phyloP scores from a whole-genome alignment of 495 filamentous ascomycete species.

The Podospora anserina region DNA sequence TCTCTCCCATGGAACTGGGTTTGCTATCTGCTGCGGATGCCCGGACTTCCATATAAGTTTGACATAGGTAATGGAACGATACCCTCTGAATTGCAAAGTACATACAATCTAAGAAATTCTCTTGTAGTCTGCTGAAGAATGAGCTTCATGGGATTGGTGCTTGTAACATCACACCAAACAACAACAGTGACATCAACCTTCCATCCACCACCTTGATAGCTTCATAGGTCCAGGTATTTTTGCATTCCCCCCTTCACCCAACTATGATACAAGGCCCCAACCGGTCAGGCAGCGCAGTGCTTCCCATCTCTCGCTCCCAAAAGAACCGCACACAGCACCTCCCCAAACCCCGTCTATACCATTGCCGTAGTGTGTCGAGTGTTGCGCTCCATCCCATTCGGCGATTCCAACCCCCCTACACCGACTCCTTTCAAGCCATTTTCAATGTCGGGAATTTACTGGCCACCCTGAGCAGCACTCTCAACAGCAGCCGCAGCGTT shows the following conservation, averaged over 20 bases:
- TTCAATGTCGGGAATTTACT: slow-evolving; percentile 11
- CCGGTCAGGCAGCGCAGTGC: background rate
- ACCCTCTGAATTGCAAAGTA: too few species aligned
- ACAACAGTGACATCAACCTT: background rate
- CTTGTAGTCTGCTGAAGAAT: too few species aligned
- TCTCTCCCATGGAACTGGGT: too few species aligned
- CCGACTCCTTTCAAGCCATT: background rate
- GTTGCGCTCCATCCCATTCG: slow-evolving; percentile 2
- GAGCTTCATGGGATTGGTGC: too few species aligned
- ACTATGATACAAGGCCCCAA: slow-evolving; percentile 28
- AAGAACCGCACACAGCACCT: background rate
- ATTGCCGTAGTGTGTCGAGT: background rate
- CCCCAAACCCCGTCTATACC: background rate
- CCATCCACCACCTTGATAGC: background rate
- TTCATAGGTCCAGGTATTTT: slow-evolving; percentile 8
- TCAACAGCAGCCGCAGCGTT: slow-evolving; percentile 63
- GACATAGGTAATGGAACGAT: too few species aligned
- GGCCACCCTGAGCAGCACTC: slow-evolving; percentile 29
- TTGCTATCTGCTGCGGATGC: too few species aligned
- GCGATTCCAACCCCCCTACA: background rate
- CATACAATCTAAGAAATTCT: too few species aligned
- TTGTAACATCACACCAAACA: background rate
- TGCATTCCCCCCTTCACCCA: slow-evolving; percentile 27
- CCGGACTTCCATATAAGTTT: too few species aligned
- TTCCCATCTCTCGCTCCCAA: background rate